Base-by-base conservation (phyloP, 148 eudicot species). In the Agrostemma githago region DNA sequence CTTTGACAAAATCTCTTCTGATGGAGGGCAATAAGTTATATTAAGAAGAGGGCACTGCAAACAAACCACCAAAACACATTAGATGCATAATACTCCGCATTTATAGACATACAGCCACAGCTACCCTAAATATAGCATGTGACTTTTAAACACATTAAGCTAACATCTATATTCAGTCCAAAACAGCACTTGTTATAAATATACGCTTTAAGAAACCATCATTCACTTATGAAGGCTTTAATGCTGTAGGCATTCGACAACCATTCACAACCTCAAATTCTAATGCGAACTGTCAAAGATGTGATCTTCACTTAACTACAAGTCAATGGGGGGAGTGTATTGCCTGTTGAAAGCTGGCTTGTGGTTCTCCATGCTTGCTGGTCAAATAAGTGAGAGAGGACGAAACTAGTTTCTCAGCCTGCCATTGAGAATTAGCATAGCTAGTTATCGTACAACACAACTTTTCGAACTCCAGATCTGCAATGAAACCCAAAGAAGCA, bases 321-420 rank as follows among this genome's bases (percentile, higher is more conserved):
- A 58, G 20, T 20, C 71, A 17, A 66, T 54, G 56, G 16, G 46
- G 46, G 66, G 38, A 72, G 77, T 40, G 71, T 72, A 77, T 79
- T 85, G 69, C 98, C 98, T 91, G 97, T 81, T 91, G 86, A 84
- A 93, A 86, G 71, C 79, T 83, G 74, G 85, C 51, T 59, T 74
- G 74, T 64, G 85, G 62, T 68, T 76, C 76, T 64, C 83, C 85
- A 66, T 53, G 41, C 60, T 72, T 80, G 53, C 68, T 75, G 65
- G 66, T 80, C 75, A 80, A 77, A 42, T 66, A 66, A 85, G 86
- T 84, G 67, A 93, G 83, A 56, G 98, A 86, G 82, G 98, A 84
- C 6, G 89, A 82, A 79, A 93, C 90, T 81, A 91, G 82, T 82
- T 89, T 84, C 75, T 88, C 97, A 76, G 97, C 95, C 98, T 93